Evolutionary conservation across 2,329 filamentous ascomycete genomes (phyloP).

Genomic region (Blastomyces parvus): DNA sequence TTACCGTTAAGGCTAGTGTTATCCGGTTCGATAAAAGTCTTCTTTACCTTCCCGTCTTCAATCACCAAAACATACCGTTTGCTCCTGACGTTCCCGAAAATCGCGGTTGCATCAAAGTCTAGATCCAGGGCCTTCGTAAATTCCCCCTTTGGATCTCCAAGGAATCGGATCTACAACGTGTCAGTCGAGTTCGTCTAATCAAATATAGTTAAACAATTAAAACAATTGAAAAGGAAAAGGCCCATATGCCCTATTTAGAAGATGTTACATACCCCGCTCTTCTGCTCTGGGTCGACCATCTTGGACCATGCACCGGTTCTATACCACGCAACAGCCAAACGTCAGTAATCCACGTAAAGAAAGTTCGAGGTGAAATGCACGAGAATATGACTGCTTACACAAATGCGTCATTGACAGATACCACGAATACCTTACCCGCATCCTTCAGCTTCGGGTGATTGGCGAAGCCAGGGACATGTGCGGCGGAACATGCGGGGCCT

Average conservation of each 20-base stretch:
- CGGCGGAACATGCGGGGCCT: conserved; percentile 55
- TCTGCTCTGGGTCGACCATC: conserved; percentile 62
- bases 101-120: conserved; percentile 64
- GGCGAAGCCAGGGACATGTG: conserved; percentile 80
- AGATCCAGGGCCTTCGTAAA: conserved; percentile 81
- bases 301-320: conserved; percentile 88
- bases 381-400: conserved; percentile 52
- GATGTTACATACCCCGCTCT: conserved; percentile 58
- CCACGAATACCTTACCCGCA: conserved; percentile 77
- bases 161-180: conserved; percentile 63
- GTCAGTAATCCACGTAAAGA: neutral
- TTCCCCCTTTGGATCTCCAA: conserved; percentile 67
- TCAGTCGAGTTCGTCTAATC: neutral
- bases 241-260: neutral
- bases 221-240: too few relatives aligned
- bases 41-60: conserved; percentile 75
- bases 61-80: conserved; percentile 82
- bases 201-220: neutral
- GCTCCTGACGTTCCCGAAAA: conserved; percentile 74
- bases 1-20: conserved; percentile 71
- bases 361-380: conserved; percentile 2
- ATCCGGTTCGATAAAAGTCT: conserved; percentile 75
- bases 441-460: conserved; percentile 66
- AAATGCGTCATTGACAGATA: conserved; percentile 89
- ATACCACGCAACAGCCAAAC: conserved; percentile 2